Base-by-base conservation (phyloP, 331 rosid species). In the Arachis monticola region DNA sequence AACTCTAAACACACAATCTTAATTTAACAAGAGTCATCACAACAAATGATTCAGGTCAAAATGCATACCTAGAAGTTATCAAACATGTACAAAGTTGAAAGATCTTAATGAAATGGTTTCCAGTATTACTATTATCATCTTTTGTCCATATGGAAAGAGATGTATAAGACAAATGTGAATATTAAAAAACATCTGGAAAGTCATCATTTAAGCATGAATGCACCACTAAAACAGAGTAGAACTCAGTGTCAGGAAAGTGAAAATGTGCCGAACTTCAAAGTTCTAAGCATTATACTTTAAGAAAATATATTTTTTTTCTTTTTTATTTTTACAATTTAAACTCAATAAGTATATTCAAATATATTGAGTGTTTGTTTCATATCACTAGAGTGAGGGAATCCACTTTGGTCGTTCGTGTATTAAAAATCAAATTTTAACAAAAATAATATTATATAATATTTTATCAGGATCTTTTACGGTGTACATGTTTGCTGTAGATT, bases 381-480 rank as follows among this genome's bases (percentile, higher is more conserved):
- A 12, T 12, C 12, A 12, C 3, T 68, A 1, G 73, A 67, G 47
- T 7, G 12, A 6, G 60, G 35, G 73, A 6, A 31, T 12, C 12
- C 8, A 8, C 11, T 52, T 69, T 35, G 44, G 45, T 58, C 3
- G 12, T 55, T 12, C 22, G 55, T 40, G 45, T 35, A 53, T 53
- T 22, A 12, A 65, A 44, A 22, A 74, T 41, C 52, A 31, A 51
- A 8, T 11, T 52, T 52, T 17, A n/a, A 12, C 44, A 13, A 59
- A 6, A 32, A 68, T 53, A 60, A 69, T 46, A 14, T 40, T 53
- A 66, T 70, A 45, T 52, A 40, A n/a, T 58, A 46, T 72, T 67
- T 53, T 60, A 67, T 77, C 73, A 60, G 13, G 47, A 44, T 59
- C 27, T 40, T 70, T 50, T 65, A 70, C 48, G 9, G 62, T 56